Evolutionary conservation across 176 grass and related monocot genomes (phyloP).

Genomic region (Aegilops umbellulata): DNA sequence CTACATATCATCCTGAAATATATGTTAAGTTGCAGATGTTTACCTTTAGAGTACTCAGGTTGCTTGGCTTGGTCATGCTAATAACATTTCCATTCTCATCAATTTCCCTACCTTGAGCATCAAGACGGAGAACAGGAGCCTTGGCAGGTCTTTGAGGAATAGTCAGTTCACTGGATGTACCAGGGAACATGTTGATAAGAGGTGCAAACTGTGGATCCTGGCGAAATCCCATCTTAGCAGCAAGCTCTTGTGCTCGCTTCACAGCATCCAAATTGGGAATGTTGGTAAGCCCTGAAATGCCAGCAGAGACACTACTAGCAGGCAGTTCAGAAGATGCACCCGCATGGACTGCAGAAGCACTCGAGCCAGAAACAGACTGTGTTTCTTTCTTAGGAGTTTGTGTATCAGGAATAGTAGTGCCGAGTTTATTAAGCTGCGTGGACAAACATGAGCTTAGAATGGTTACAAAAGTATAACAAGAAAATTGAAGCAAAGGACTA

Average conservation of each 20-base stretch:
- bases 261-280: conserved; percentile 89
- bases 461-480: conserved; percentile 3
- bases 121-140: conserved; percentile 81
- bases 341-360: conserved; percentile 26
- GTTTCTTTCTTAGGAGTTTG: conserved; percentile 50
- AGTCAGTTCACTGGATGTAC: conserved; percentile 60
- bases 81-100: conserved; percentile 92
- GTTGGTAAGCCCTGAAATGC: conserved; percentile 63
- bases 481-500: conserved; percentile 7
- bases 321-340: conserved; percentile 18
- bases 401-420: conserved; percentile 33
- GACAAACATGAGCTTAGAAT: conserved; percentile 8
- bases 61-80: conserved; percentile 63
- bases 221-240: conserved; percentile 91
- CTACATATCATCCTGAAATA: neutral
- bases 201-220: conserved; percentile 90
- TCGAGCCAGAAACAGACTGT: conserved; percentile 30
- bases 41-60: conserved; percentile 95
- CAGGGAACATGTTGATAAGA: conserved; percentile 87
- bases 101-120: conserved; percentile 94
- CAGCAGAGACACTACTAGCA: conserved; percentile 25
- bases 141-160: conserved; percentile 76
- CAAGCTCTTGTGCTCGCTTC: conserved; percentile 85
- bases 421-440: conserved; percentile 78
- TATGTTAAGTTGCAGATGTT: conserved; percentile 8